Conservation (phyloP, 1,284 basidiomycete species). For the Xerocomus cyaneibrunnescens region DNA sequence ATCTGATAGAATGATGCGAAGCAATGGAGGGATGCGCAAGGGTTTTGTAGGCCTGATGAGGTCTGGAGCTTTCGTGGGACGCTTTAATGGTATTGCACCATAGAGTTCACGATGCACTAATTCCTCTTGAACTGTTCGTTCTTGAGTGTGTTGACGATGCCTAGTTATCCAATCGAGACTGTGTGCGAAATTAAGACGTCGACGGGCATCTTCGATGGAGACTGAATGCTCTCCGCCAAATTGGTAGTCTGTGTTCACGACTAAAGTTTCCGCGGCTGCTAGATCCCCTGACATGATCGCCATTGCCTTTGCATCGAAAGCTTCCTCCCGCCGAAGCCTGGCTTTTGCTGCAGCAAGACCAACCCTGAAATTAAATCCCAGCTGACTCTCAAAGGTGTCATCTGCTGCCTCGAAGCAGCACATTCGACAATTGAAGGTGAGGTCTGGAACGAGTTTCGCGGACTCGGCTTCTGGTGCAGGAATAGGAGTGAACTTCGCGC, state of each 20-base stretch:
- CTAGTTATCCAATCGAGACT: constrained; percentile 78
- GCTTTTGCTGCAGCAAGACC: constrained; percentile 75
- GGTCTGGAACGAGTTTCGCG: constrained; percentile 68
- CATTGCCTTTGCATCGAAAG: constrained; percentile 77
- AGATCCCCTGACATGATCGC: constrained; percentile 51
- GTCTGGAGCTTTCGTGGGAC: constrained; percentile 33
- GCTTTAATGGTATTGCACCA: constrained; percentile 28
- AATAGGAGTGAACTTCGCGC: constrained; percentile 48
- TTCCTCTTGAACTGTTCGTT: constrained; percentile 32
- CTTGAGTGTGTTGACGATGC: constrained; percentile 40
- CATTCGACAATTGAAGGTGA: constrained; percentile 61
- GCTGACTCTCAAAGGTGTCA: constrained; percentile 80
- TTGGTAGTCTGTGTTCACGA: constrained; percentile 44
- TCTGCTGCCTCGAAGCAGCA: constrained; percentile 84
- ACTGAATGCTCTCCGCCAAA: constrained; percentile 67
- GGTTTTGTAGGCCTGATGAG: constrained; percentile 38
- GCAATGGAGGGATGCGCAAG: constrained; percentile 65
- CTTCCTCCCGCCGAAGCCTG: constrained; percentile 78
- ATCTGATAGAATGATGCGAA: constrained; percentile 66
- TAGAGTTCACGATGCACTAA: constrained; percentile 39
- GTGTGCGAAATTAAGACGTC: constrained; percentile 71
- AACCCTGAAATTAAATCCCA: constrained; percentile 78
- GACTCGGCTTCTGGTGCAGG: constrained; percentile 63
- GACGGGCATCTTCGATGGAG: constrained; percentile 71
- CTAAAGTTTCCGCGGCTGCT: constrained; percentile 20